Base-by-base conservation (phyloP, 371 early-diverging fungal species). In the Basidiobolus meristosporus region DNA sequence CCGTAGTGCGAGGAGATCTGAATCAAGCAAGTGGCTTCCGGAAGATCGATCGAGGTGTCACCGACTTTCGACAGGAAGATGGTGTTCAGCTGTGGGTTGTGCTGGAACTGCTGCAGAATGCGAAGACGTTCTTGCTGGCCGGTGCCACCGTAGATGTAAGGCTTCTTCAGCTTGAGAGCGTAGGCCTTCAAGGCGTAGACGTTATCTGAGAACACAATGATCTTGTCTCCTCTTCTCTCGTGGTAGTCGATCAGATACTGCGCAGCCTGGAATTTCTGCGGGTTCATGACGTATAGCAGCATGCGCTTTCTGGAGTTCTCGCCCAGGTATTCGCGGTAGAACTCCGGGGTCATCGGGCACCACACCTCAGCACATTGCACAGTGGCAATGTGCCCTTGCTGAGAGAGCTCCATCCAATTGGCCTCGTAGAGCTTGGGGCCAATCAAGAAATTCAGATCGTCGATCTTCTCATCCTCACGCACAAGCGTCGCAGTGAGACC, bases 351-450 rank as follows among this genome's bases (percentile, higher is more conserved):
- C 99, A 99, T 99, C 7, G 79, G 74, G 54, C 99, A 99, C 99
- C 98, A 99, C 7, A 99, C 95, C 59, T 99, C 99, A 0, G 96
- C 89, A 59, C 99, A 98, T 59, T 92, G 84, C 5, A 99, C 99
- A 31, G 78, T 90, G 17, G 99, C 98, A 62, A 99, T 99, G 54
- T 98, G 98, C 16, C 99, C 99, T 48, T 85, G 75, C 26, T 73
- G 77, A 31, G 98, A 90, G 39, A 99, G 60, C 56, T 98, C 98
- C 82, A 98, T 86, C 99, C 99, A 99, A 56, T 99, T 98, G 21
- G 99, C 99, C 62, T 99, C 99, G 59, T 93, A 99, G 21, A 99
- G 63, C 60, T 99, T 99, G 21, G 99, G 99, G 5, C 99, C 99
- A 53, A 99, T 99, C 51, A 99, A 65, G 54, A 93, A 99, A 63